Conservation (phyloP, 495 filamentous ascomycete genomes). For the Aspergillus incahuasiensis region DNA sequence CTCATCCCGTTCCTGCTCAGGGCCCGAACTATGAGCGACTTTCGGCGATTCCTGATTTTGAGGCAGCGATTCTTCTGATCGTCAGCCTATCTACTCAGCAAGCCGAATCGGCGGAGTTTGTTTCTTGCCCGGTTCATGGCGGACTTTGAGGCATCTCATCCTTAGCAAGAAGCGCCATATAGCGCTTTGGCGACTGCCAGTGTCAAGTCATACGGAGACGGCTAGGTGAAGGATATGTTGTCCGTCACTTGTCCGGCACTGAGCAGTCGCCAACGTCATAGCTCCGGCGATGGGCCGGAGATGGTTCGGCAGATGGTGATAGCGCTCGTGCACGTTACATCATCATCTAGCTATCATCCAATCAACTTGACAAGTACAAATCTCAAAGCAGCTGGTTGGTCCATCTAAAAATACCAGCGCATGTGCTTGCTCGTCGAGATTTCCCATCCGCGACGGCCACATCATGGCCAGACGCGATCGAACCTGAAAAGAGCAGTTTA, state of each 20-base stretch:
- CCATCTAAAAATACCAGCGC: neutral
- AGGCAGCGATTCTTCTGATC: neutral
- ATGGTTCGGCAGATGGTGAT: neutral
- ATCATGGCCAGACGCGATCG: neutral
- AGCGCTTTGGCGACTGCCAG: too few species aligned
- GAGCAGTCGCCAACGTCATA: neutral
- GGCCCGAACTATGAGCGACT: neutral
- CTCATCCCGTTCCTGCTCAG: neutral
- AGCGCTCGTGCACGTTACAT: neutral
- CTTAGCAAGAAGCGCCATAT: too few species aligned
- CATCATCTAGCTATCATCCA: neutral
- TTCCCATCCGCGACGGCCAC: neutral
- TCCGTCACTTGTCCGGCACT: too few species aligned
- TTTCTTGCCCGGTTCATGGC: too few species aligned
- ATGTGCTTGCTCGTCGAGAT: neutral
- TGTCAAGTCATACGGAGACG: too few species aligned
- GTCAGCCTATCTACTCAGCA: neutral
- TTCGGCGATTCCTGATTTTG: neutral
- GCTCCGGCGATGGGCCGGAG: neutral
- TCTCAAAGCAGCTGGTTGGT: neutral
- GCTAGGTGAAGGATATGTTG: too few species aligned
- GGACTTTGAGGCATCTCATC: too few species aligned
- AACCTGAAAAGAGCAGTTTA: neutral
- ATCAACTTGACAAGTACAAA: neutral
- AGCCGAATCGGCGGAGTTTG: neutral